Evolutionary conservation across 331 rosid genomes (phyloP).

Genomic region (Cydonia oblonga): DNA sequence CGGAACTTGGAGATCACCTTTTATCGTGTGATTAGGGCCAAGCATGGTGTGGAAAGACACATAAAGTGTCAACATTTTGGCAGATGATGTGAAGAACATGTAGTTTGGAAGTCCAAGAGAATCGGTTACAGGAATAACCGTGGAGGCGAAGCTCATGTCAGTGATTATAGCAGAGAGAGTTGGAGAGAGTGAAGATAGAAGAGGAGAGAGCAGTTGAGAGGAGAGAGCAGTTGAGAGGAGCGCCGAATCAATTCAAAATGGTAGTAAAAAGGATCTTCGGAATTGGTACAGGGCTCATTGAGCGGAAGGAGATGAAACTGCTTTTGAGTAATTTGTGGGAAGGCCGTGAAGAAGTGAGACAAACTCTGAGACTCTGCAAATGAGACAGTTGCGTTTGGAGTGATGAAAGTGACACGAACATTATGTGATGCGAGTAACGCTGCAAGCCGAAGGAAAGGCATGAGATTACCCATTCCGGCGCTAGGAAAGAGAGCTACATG

Average conservation of each 20-base stretch:
- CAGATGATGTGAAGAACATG: constrained; percentile 22
- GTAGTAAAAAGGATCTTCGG: constrained; percentile 20
- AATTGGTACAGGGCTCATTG: background rate
- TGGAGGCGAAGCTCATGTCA: constrained; percentile 22
- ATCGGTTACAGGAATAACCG: constrained; percentile 8
- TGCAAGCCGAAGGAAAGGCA: constrained; percentile 18
- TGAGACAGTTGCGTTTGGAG: constrained; percentile 12
- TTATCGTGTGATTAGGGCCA: too few relatives aligned
- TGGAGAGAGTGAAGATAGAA: constrained; percentile 14
- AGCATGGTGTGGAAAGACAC: too few relatives aligned
- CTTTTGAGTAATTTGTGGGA: constrained; percentile 14
- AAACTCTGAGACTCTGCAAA: constrained; percentile 11
- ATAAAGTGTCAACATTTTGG: constrained; percentile 19
- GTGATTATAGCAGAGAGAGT: constrained; percentile 20
- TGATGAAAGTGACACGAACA: constrained; percentile 18
- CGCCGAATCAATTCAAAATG: constrained; percentile 15
- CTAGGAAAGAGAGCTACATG: constrained; percentile 24
- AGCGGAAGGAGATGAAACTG: constrained; percentile 19
- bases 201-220: too few relatives aligned
- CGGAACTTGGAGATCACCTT: too few relatives aligned
- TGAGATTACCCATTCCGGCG: constrained; percentile 22
- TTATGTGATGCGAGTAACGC: background rate
- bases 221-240: constrained; percentile 11
- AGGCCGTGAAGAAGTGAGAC: constrained; percentile 6
- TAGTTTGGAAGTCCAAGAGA: constrained; percentile 16